A percentile compares a stretch with the other conserved stretches of the same genome.
Evolutionary conservation across 306 rosid species (phyloP).

Genomic region (Rosa chinensis): DNA sequence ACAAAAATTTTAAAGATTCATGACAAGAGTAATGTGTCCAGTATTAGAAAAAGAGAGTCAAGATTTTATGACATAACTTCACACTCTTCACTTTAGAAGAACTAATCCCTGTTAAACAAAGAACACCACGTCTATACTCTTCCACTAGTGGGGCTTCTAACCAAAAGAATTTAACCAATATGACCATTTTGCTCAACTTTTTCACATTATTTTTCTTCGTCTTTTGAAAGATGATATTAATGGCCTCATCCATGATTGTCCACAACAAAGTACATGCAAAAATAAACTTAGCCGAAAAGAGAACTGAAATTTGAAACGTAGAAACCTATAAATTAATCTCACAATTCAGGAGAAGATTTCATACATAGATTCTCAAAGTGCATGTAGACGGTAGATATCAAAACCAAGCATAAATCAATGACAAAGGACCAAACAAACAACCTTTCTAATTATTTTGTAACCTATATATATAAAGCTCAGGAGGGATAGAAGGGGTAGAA

Average conservation of each 20-base stretch:
- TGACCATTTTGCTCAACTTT: too few relatives aligned
- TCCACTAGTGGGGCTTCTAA: too few relatives aligned
- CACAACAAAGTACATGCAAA: not conserved
- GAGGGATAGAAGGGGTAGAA: constrained; percentile 24
- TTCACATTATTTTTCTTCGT: too few relatives aligned
- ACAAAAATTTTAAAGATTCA: too few relatives aligned
- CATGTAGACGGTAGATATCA: not conserved
- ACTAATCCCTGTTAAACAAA: too few relatives aligned
- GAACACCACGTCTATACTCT: too few relatives aligned
- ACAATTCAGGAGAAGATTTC: not conserved
- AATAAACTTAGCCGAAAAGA: not conserved
- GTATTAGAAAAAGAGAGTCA: too few relatives aligned
- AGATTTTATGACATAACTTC: too few relatives aligned
- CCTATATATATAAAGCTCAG: constrained; percentile 21
- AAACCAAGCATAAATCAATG: not conserved
- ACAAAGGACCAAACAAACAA: not conserved
- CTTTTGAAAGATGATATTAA: too few relatives aligned
- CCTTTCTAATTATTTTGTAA: not conserved
- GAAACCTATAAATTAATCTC: not conserved
- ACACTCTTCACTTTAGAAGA: too few relatives aligned
- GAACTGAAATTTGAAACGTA: not conserved
- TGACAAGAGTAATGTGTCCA: too few relatives aligned
- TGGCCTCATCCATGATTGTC: not conserved
- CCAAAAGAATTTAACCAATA: too few relatives aligned
- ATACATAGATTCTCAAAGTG: not conserved